Evolutionary conservation across 805 yeast genomes (phyloP).

Genomic region (Suhomyces sp.): DNA sequence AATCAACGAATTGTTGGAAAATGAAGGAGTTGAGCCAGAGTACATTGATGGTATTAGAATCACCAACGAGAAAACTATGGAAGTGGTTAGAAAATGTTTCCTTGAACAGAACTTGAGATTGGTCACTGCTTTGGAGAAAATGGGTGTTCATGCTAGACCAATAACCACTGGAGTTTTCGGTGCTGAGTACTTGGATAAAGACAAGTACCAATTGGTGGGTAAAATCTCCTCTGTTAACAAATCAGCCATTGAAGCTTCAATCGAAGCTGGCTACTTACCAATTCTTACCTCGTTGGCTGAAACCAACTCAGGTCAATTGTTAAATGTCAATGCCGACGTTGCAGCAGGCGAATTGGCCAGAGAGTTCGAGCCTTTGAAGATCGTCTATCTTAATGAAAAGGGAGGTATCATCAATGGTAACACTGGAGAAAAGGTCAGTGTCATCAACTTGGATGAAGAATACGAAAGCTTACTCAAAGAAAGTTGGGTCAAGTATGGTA

Average conservation of each 20-base stretch:
- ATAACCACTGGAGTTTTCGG: slow-evolving; percentile 96
- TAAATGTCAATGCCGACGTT: slow-evolving; percentile 97
- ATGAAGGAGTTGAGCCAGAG: slow-evolving; percentile 92
- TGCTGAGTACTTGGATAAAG: slow-evolving; percentile 88
- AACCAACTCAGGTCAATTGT: slow-evolving; percentile 92
- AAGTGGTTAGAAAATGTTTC: slow-evolving; percentile 92
- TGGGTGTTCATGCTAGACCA: slow-evolving; percentile 98
- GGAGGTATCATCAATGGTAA: slow-evolving; percentile 95
- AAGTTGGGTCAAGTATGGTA: slow-evolving; percentile 98
- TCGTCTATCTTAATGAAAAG: slow-evolving; percentile 93
- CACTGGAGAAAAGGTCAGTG: slow-evolving; percentile 85
- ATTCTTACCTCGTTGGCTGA: slow-evolving; percentile 95
- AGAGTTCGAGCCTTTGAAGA: slow-evolving; percentile 94
- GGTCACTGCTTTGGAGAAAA: slow-evolving; percentile 91
- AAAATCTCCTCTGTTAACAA: slow-evolving; percentile 82
- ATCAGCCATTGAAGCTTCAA: slow-evolving; percentile 84
- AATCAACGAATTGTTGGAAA: slow-evolving; percentile 88
- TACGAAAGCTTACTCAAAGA: slow-evolving; percentile 86
- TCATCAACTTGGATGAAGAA: slow-evolving; percentile 93
- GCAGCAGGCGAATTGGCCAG: slow-evolving; percentile 98
- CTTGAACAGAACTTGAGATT: slow-evolving; percentile 91
- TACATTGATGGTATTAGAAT: slow-evolving; percentile 96
- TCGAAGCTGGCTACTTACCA: slow-evolving; percentile 94
- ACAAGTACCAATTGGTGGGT: slow-evolving; percentile 91
- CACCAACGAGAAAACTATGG: slow-evolving; percentile 92